phyloP scores from a whole-genome alignment of 495 filamentous ascomycete species.

The Daldinia grandis region DNA sequence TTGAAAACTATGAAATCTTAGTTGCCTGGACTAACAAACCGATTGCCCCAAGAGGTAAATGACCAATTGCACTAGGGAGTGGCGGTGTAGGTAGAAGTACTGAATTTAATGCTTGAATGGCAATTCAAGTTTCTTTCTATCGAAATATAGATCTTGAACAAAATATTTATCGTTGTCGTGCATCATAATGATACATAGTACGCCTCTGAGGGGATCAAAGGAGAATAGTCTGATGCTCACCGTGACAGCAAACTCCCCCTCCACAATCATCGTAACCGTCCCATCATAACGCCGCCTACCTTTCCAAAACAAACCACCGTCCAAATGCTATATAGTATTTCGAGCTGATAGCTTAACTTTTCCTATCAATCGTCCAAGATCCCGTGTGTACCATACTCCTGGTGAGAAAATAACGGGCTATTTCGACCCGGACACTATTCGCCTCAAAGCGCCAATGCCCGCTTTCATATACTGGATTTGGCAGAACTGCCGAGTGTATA shows the following conservation, averaged over 20 bases:
- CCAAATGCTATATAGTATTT: constrained; percentile 14
- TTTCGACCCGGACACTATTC: constrained; percentile 5
- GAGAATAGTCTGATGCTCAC: constrained; percentile 17
- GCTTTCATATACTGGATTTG: constrained; percentile 20
- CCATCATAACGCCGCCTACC: constrained; percentile 31
- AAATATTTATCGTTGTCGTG: constrained; percentile 21
- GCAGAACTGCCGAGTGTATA: background rate
- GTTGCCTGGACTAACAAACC: constrained; percentile 14
- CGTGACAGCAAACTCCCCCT: background rate
- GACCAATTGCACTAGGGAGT: constrained; percentile 7
- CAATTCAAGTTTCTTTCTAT: constrained; percentile 30
- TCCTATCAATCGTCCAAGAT: constrained; percentile 2
- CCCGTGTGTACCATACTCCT: background rate
- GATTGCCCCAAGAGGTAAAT: constrained; percentile 5
- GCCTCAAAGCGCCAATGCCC: constrained; percentile 25
- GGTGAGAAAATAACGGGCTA: background rate
- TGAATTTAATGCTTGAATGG: constrained; percentile 9
- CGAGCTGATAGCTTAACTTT: constrained; percentile 5
- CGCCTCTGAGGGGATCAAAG: constrained; percentile 30
- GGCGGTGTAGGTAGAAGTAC: constrained; percentile 30
- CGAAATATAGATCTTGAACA: constrained; percentile 26
- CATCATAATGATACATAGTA: constrained; percentile 36
- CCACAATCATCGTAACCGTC: constrained; percentile 1
- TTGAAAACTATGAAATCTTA: constrained; percentile 12
- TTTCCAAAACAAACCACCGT: constrained; percentile 12